These are phyloP conservation scores for Mortierella hygrophila DNA, from an alignment of 192 early-diverging fungal species.

Conservation along the genomic window DNA sequence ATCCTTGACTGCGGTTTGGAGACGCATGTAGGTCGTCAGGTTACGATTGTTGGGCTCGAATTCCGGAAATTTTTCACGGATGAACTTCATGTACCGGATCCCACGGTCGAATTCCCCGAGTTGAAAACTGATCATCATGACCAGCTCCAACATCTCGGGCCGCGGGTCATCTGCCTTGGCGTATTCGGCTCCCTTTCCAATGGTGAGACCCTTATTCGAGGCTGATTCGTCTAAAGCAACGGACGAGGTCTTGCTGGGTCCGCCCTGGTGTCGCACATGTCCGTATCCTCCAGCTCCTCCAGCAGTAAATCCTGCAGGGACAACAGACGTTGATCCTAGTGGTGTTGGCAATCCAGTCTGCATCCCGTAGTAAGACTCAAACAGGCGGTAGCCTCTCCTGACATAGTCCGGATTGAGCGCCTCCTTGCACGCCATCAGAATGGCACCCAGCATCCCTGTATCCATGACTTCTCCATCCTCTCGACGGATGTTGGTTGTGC, in stretches of 20 bases:
- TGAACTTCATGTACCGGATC: slow-evolving; percentile 26
- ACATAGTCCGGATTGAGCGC: slow-evolving; percentile 17
- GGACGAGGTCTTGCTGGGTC: background rate
- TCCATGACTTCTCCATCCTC: slow-evolving; percentile 31
- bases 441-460: slow-evolving; percentile 24
- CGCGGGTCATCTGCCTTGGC: background rate
- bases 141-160: slow-evolving; percentile 27
- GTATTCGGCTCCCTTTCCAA: slow-evolving; percentile 8
- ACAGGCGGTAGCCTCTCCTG: slow-evolving; percentile 29
- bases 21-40: slow-evolving; percentile 25
- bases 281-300: slow-evolving; percentile 1
- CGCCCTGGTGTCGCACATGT: background rate
- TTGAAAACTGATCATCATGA: slow-evolving; percentile 30
- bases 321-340: background rate
- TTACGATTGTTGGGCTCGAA: slow-evolving; percentile 34
- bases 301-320: background rate
- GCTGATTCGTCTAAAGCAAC: background rate
- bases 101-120: slow-evolving; percentile 29
- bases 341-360: background rate
- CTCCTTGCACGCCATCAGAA: slow-evolving; percentile 31
- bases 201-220: background rate
- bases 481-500: slow-evolving; percentile 14
- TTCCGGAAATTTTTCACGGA: slow-evolving; percentile 26
- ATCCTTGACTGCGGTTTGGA: slow-evolving; percentile 33
- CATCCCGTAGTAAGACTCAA: slow-evolving; percentile 35